A percentile compares a stretch with the other conserved stretches of the same genome.
phyloP scores from a whole-genome alignment of 306 rosid species.

The Prunus campanulata region DNA sequence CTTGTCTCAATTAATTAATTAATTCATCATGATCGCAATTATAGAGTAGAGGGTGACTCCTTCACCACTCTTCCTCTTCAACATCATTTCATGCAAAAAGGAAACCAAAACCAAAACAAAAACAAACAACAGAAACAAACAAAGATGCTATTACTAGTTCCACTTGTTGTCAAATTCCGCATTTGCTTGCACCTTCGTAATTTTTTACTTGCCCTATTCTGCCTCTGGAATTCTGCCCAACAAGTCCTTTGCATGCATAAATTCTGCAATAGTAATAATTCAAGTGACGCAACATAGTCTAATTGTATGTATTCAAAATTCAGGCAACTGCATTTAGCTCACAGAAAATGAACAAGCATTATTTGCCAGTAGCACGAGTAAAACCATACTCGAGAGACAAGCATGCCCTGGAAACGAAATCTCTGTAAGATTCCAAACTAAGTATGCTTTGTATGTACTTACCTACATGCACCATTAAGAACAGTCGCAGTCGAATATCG shows the following conservation, averaged over 20 bases:
- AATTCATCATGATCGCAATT: constrained; percentile 24
- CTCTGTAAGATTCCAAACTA: background rate
- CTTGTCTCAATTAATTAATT: constrained; percentile 25
- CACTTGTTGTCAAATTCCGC: background rate
- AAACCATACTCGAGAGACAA: no score
- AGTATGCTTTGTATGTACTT: background rate
- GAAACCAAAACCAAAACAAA: background rate
- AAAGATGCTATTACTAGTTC: background rate
- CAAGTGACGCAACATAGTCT: background rate
- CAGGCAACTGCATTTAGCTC: background rate
- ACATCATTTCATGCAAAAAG: background rate
- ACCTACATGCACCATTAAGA: background rate
- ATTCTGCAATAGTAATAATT: no score
- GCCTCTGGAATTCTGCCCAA: no score
- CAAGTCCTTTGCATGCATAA: background rate
- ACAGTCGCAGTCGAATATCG: background rate
- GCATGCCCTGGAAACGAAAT: no score
- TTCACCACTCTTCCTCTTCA: constrained; percentile 9
- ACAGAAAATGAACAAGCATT: no score
- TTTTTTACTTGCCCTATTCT: no score
- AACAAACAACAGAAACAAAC: background rate
- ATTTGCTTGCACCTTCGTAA: no score
- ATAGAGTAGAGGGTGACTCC: constrained; percentile 22
- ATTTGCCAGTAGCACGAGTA: no score
- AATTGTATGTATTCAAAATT: background rate